Base-by-base conservation (phyloP, 2,329 filamentous ascomycete genomes). In the Claviceps humidiphila region DNA sequence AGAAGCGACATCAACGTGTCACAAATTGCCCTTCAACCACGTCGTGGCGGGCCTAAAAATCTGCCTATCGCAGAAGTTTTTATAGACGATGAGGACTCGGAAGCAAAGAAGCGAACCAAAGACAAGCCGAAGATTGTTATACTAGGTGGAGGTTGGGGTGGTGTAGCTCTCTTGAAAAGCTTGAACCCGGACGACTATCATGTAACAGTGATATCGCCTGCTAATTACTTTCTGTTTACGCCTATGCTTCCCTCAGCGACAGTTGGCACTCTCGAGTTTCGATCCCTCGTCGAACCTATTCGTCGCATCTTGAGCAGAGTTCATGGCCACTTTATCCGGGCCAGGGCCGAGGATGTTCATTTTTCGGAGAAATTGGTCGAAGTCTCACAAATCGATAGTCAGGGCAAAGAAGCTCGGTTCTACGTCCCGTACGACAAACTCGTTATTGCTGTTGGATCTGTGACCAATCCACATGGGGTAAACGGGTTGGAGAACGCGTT, bases 351-450 rank as follows among this genome's bases (percentile, higher is more conserved):
- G 59, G 85, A 95, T 64, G 82, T 98, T 24, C 89, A 95, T 51
- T 96, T 97, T 64, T 89, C 87, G 0, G 79, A 90, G 61, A 95
- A 95, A 65, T 72, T 98, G 52, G 82, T 98, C 6, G 93, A 98
- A 66, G 78, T 95, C 1, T 83, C 85, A 0, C 87, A 94, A 58
- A 64, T 75, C 2, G 85, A 89, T 58, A 68, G 79, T 3, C 68
- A 75, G 54, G 93, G 93, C 4, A 74, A 87, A n/a, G 81, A 85
- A 60, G 75, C 81, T 52, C 76, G 81, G 42, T 98, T 97, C 71
- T 98, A 98, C 65, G 77, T 98, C 1, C 93, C 93, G 0, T 98
- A 98, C 65, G 94, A 98, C 66, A 98, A 98, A 71, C 76, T 98
- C 47, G 85, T 98, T 30, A 76, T 98, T 60, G 90, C 84, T 26